Conservation (phyloP, 805 yeast genomes). For the Barnettozyma pratensis region DNA sequence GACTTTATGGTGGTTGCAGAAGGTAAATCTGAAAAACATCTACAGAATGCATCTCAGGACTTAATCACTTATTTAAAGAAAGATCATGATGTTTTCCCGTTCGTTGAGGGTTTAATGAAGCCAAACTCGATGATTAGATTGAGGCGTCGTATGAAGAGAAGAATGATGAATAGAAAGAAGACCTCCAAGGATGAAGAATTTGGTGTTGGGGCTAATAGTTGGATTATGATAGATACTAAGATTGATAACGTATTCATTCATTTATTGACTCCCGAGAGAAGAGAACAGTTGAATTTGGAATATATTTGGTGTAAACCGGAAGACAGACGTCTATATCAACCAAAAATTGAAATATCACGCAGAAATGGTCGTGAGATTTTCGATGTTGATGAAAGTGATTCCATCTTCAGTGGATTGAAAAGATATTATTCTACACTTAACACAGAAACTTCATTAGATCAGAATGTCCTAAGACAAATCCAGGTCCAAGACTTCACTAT, state of each 20-base stretch:
- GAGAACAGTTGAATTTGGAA: constrained; percentile 68
- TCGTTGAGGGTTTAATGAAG: constrained; percentile 68
- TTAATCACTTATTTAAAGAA: constrained; percentile 56
- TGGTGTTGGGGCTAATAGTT: constrained; percentile 56
- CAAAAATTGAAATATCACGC: neutral
- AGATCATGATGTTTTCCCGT: constrained; percentile 39
- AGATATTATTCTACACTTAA: constrained; percentile 32
- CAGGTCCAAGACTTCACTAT: constrained; percentile 9
- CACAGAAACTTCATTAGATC: constrained; percentile 4
- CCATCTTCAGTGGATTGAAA: constrained; percentile 41
- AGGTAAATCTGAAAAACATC: constrained; percentile 73
- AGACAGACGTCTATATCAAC: constrained; percentile 26
- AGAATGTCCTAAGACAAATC: constrained; percentile 12
- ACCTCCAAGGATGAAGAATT: constrained; percentile 50
- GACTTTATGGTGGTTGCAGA: constrained; percentile 61
- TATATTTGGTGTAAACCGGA: constrained; percentile 45
- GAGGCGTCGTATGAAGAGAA: constrained; percentile 45
- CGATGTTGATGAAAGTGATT: constrained; percentile 26
- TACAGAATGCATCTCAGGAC: constrained; percentile 62
- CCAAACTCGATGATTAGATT: constrained; percentile 47
- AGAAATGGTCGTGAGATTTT: constrained; percentile 6
- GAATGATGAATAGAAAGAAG: constrained; percentile 46
- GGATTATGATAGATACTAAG: constrained; percentile 77
- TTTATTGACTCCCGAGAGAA: constrained; percentile 63
- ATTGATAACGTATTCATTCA: constrained; percentile 65